Evolutionary conservation across 495 filamentous ascomycete genomes (phyloP).

Genomic region (Aspergillus carlsbadensis): DNA sequence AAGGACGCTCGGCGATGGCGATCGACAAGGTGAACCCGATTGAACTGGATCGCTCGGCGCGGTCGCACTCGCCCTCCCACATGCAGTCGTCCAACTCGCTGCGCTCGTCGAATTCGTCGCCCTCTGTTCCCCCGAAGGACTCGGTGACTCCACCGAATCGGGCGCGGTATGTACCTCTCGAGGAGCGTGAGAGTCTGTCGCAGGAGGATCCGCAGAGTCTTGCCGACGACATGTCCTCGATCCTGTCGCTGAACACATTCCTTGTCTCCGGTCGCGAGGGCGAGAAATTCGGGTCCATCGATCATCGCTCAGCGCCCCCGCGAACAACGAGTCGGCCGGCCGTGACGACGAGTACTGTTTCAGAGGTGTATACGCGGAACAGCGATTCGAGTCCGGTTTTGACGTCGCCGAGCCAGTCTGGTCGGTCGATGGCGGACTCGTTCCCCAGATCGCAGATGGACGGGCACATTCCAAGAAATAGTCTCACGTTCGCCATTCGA

Average conservation of each 20-base stretch:
- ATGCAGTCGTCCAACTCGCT: neutral
- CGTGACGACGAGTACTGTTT: neutral
- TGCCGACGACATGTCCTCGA: constrained; percentile 21
- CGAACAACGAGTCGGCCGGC: constrained; percentile 11
- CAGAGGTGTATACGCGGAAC: too few relatives aligned
- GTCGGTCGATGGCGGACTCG: too few relatives aligned
- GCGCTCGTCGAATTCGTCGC: constrained; percentile 3
- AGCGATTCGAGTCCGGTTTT: too few relatives aligned
- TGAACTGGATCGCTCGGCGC: constrained; percentile 5
- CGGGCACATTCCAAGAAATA: too few relatives aligned
- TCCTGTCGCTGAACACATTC: constrained; percentile 19
- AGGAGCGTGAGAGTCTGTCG: too few relatives aligned
- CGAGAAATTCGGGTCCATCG: neutral
- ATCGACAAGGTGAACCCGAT: constrained; percentile 19
- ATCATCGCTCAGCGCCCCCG: neutral
- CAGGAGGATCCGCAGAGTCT: neutral
- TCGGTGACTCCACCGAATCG: neutral
- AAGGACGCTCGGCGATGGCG: constrained; percentile 24
- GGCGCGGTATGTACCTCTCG: too few relatives aligned
- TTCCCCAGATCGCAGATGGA: too few relatives aligned
- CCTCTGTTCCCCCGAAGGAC: constrained; percentile 21
- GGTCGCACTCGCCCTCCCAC: constrained; percentile 4
- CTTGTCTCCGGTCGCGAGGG: constrained; percentile 6
- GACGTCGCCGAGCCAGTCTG: too few relatives aligned
- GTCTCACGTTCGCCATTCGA: constrained; percentile 26